These are phyloP conservation scores for Pleomassaria siparia DNA, from an alignment of 2,329 filamentous ascomycete genomes.

Conservation along the genomic window DNA sequence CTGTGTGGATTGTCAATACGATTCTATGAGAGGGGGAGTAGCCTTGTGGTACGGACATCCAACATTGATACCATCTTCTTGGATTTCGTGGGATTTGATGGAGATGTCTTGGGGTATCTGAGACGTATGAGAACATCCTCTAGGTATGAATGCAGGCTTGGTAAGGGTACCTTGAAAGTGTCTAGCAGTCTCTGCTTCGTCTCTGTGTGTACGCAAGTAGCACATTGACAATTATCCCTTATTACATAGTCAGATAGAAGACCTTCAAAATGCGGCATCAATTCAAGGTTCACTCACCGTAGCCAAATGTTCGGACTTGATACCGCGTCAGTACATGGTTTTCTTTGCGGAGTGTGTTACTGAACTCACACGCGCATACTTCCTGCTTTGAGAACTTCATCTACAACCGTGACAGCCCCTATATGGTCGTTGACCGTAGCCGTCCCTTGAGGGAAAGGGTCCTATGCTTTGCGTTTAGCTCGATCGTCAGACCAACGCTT, in stretches of 20 bases:
- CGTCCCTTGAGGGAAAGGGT: neutral
- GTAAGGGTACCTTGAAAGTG: conserved; percentile 60
- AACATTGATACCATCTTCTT: conserved; percentile 17
- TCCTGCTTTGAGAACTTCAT: neutral
- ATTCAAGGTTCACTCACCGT: conserved; percentile 16
- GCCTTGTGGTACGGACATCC: conserved; percentile 24
- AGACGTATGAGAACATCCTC: conserved; percentile 2
- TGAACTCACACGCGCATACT: neutral
- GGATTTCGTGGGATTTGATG: conserved; percentile 19
- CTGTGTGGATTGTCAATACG: conserved; percentile 18
- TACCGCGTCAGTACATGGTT: neutral
- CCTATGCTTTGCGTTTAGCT: neutral
- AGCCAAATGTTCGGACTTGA: conserved; percentile 45
- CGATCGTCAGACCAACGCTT: neutral
- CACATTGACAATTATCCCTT: conserved; percentile 75
- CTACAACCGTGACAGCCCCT: neutral
- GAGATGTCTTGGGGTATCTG: conserved; percentile 33
- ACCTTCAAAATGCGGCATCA: neutral
- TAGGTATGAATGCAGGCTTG: neutral
- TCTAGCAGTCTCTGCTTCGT: conserved; percentile 70
- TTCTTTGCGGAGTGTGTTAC: neutral
- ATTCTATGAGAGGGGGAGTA: conserved; percentile 3
- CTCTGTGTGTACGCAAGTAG: conserved; percentile 65
- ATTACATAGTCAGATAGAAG: conserved; percentile 15
- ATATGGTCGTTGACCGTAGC: neutral